Evolutionary conservation across 2,329 filamentous ascomycete genomes (phyloP), one percentile per base, ranked within the genome.

Genomic region (Bipolaris oryzae): DNA sequence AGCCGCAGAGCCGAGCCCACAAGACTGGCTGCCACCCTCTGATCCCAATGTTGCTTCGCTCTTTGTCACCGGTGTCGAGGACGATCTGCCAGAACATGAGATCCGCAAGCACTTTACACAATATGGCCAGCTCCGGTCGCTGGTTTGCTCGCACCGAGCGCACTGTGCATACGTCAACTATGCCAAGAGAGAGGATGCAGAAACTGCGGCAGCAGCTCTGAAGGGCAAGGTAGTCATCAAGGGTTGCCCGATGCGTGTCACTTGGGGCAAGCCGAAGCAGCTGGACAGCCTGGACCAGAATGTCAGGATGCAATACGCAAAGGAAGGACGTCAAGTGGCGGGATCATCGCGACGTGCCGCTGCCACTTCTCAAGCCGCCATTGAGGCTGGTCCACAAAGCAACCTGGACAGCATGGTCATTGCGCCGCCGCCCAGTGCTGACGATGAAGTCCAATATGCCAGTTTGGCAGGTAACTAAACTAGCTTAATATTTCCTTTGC

Each of bases 141-240:
- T 99, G 15, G 89, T 99, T 35, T 98, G 95, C 77, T 97, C 93
- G 6, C 95, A 99, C 79, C 92, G 96, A 80, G 94, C 94, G 15
- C 95, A 98, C 73, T 98, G 93, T 75, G 95, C 95, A 1, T 99
- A 98, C 73, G 83, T 99, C 78, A 99, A 99, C 78, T 99, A 92
- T 74, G 87, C 92, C 66, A 91, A 89, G 3, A 85, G 95, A 55
- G 87, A 91, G 60, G 89, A 85, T 1, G 95, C 96, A 0, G 95
- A 99, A 78, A 87, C 85, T 56, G 96, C 96, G 0, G 91, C 95
- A 0, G 86, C 87, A 33, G 86, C 90, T 18, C 94, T 92, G 66
- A 89, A 96, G 75, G 95, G 96, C 5, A 90, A 89, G 60, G 92
- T 92, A 0, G 86, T 98, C 6, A 91, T 99, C 68, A 88, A 92